Evolutionary conservation across 176 grass and related monocot genomes (phyloP), one percentile per base, ranked within the genome.

Genomic region (Metroxylon sagu): DNA sequence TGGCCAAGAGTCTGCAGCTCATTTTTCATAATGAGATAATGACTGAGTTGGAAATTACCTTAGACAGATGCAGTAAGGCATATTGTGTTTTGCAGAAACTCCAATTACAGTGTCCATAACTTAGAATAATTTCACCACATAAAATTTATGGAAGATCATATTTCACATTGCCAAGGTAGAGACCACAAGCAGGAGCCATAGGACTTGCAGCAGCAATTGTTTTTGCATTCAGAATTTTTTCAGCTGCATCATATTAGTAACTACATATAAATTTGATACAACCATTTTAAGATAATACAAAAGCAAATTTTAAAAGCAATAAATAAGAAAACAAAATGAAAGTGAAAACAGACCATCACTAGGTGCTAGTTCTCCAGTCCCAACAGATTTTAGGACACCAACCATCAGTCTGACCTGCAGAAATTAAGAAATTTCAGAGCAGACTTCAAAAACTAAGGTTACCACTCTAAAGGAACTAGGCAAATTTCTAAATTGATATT

Each of bases 361-460:
- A 51, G 69, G 70, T 81, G 79, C 74, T 52, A 85, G 31, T 63
- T 92, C 59, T 52, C 84, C 93, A 6, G 73, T 85, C 25, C 93
- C 93, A 83, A 92, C 87, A 78, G 66, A 82, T 85, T 92, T 98
- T 59, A 98, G 67, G 79, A 85, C 84, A 70, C 87, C 93, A 51
- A 98, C 93, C 87, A 98, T 85, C 61, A 98, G 63, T 64, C 93
- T 85, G 52, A 98, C 84, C 93, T 98, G 78, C 54, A 72, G 27
- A 27, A 26, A 59, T 56, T 26, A 74, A 82, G 10, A 31, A 48
- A 82, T 69, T 19, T 71, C 31, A 79, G 71, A 67, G 79, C 7
- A 15, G 16, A 4, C 10, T 43, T 53, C 7, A 31, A 53, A 66
- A 66, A 6, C 16, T 43, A 2, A 2, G 8, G 5, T 10, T 43